These are phyloP conservation scores for Ophiostoma novo-ulmi DNA, from an alignment of 2,329 filamentous ascomycete species.

Conservation along the genomic window DNA sequence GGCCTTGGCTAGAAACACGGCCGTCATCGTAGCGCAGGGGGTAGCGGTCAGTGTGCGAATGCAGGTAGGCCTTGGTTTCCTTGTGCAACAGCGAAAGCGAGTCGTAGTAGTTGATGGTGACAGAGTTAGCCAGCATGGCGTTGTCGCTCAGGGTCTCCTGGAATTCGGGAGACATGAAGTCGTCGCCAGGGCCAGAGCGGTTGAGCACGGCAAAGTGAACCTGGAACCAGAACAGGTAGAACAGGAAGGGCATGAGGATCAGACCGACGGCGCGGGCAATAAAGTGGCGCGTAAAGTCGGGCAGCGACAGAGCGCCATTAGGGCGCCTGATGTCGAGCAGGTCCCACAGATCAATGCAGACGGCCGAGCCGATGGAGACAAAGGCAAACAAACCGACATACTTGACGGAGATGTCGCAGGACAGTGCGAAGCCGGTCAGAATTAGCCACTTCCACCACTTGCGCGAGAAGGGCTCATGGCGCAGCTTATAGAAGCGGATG, in stretches of 20 bases:
- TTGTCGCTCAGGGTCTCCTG: slow-evolving; percentile 97
- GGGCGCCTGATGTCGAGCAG: slow-evolving; percentile 83
- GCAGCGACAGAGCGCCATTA: slow-evolving; percentile 71
- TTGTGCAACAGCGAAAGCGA: slow-evolving; percentile 85
- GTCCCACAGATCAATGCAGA: slow-evolving; percentile 91
- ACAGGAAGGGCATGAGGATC: slow-evolving; percentile 87
- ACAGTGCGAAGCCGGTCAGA: slow-evolving; percentile 86
- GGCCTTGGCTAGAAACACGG: slow-evolving; percentile 92
- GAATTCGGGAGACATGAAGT: slow-evolving; percentile 98
- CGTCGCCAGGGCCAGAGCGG: slow-evolving; percentile 87
- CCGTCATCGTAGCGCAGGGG: slow-evolving; percentile 96
- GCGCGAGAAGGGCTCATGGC: slow-evolving; percentile 79
- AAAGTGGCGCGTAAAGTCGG: slow-evolving; percentile 84
- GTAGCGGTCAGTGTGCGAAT: slow-evolving; percentile 85
- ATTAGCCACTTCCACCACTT: slow-evolving; percentile 99
- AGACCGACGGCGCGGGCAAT: slow-evolving; percentile 78
- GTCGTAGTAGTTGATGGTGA: slow-evolving; percentile 87
- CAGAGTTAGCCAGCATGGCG: slow-evolving; percentile 77
- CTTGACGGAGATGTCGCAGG: slow-evolving; percentile 97
- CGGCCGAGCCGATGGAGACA: slow-evolving; percentile 90
- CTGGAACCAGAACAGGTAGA: slow-evolving; percentile 99
- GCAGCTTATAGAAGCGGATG: slow-evolving; percentile 94
- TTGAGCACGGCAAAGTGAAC: slow-evolving; percentile 90
- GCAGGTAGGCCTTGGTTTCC: slow-evolving; percentile 92
- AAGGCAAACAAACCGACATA: slow-evolving; percentile 97